Percentiles rank a stretch among this genome's conserved stretches.
These are phyloP conservation scores for Penicillium alfredii DNA, from an alignment of 495 filamentous ascomycete species.

Conservation along the genomic window DNA sequence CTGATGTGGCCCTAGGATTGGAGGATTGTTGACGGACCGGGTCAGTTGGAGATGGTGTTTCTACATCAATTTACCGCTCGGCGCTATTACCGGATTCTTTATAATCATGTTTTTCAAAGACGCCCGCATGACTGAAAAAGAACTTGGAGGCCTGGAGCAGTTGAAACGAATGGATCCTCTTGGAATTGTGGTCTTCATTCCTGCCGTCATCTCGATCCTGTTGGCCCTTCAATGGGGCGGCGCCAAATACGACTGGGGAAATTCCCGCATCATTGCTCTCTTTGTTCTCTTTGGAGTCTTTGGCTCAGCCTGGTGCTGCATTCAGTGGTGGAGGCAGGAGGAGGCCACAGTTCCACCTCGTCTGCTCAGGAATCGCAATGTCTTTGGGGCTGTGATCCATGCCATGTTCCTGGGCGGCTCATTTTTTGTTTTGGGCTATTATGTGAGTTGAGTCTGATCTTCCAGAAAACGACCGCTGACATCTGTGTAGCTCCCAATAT, in stretches of 20 bases:
- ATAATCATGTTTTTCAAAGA: constrained; percentile 57
- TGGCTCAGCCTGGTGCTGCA: constrained; percentile 48
- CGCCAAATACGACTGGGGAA: constrained; percentile 57
- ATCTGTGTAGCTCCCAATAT: constrained; percentile 62
- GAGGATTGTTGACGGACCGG: constrained; percentile 57
- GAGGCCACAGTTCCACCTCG: constrained; percentile 72
- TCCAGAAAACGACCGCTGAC: constrained; percentile 4
- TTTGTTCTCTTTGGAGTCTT: constrained; percentile 64
- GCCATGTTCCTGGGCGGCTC: constrained; percentile 51
- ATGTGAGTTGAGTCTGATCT: constrained; percentile 18
- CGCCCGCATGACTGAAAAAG: constrained; percentile 32
- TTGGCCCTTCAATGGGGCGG: constrained; percentile 86
- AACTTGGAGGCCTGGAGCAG: constrained; percentile 38
- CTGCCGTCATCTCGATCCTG: constrained; percentile 63
- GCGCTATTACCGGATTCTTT: constrained; percentile 55
- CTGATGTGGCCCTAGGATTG: constrained; percentile 17
- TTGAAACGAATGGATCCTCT: constrained; percentile 58
- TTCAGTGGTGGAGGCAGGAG: constrained; percentile 66
- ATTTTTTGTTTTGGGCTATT: constrained; percentile 62
- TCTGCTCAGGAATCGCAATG: constrained; percentile 63
- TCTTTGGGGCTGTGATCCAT: constrained; percentile 51
- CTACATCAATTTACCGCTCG: constrained; percentile 62
- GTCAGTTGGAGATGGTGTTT: constrained; percentile 59
- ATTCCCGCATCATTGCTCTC: constrained; percentile 60
- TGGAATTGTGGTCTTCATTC: constrained; percentile 63